Conservation (phyloP, 2,329 filamentous ascomycete species). For the Trichoderma lentiforme region DNA sequence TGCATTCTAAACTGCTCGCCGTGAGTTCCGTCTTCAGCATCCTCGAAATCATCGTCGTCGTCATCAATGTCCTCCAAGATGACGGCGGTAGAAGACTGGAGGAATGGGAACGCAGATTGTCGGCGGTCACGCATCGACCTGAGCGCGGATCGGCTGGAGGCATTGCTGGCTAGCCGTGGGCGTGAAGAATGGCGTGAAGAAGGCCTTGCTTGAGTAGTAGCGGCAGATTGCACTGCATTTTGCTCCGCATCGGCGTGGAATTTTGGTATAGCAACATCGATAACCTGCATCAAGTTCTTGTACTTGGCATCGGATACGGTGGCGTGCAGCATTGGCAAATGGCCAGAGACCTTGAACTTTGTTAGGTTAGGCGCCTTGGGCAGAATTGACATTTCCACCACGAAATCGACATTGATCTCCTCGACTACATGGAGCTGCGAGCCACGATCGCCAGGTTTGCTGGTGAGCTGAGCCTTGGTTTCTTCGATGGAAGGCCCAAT, state of each 20-base stretch:
- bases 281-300: slow-evolving; percentile 92
- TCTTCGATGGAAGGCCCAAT: slow-evolving; percentile 92
- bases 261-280: slow-evolving; percentile 90
- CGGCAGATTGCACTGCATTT: neutral
- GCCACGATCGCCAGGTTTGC: slow-evolving; percentile 53
- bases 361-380: slow-evolving; percentile 92
- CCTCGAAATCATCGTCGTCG: slow-evolving; percentile 63
- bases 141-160: slow-evolving; percentile 41
- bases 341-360: slow-evolving; percentile 85
- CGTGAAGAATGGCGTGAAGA: slow-evolving; percentile 33
- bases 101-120: slow-evolving; percentile 69
- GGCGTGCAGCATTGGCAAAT: slow-evolving; percentile 86
- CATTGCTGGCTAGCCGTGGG: slow-evolving; percentile 45
- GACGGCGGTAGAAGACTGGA: slow-evolving; percentile 69
- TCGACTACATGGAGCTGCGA: slow-evolving; percentile 87
- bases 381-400: slow-evolving; percentile 94
- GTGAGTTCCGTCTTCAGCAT: slow-evolving; percentile 57
- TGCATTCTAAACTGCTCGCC: slow-evolving; percentile 67
- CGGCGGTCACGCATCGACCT: slow-evolving; percentile 49
- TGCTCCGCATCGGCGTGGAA: slow-evolving; percentile 48
- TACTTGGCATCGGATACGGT: slow-evolving; percentile 94
- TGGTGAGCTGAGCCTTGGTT: slow-evolving; percentile 75
- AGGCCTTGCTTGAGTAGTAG: neutral
- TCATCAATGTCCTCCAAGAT: slow-evolving; percentile 73
- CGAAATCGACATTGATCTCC: slow-evolving; percentile 94